A percentile compares a stretch with the other conserved stretches of the same genome.
These are phyloP conservation scores for Phytophthora citrophthora DNA, from an alignment of 352 stramenopile genomes.

Conservation along the genomic window DNA sequence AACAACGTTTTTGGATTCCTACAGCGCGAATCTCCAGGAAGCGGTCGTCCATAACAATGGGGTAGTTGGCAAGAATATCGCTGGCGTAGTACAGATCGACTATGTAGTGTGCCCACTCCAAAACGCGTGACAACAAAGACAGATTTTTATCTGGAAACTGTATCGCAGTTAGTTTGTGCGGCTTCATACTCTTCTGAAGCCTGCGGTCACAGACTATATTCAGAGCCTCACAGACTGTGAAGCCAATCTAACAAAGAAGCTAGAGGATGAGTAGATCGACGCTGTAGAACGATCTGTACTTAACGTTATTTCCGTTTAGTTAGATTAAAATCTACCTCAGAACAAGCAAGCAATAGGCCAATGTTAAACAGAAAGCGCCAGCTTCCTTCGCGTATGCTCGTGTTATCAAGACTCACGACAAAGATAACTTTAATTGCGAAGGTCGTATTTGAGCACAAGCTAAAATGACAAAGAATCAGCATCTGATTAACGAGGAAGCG, in stretches of 20 bases:
- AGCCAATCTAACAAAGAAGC: too few relatives aligned
- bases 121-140: background rate
- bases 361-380: too few relatives aligned
- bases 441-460: slow-evolving; percentile 16
- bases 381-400: too few relatives aligned
- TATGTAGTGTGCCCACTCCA: background rate
- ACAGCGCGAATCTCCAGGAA: background rate
- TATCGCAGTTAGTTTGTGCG: background rate
- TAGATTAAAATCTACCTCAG: too few relatives aligned
- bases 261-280: too few relatives aligned
- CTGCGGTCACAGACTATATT: too few relatives aligned
- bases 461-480: background rate
- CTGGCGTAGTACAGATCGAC: background rate
- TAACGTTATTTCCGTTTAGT: background rate
- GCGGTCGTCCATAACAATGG: slow-evolving; percentile 25
- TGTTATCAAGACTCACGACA: background rate
- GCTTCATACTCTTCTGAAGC: too few relatives aligned
- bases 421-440: slow-evolving; percentile 25
- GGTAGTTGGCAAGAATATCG: slow-evolving; percentile 9
- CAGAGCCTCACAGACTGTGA: too few relatives aligned
- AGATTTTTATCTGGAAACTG: background rate
- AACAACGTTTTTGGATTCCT: too few relatives aligned
- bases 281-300: too few relatives aligned
- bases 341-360: too few relatives aligned
- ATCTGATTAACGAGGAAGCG: background rate